Evolutionary conservation across 345 rosid genomes (phyloP), one percentile per base, ranked within the genome.

Genomic region (Bruguiera parviflora): DNA sequence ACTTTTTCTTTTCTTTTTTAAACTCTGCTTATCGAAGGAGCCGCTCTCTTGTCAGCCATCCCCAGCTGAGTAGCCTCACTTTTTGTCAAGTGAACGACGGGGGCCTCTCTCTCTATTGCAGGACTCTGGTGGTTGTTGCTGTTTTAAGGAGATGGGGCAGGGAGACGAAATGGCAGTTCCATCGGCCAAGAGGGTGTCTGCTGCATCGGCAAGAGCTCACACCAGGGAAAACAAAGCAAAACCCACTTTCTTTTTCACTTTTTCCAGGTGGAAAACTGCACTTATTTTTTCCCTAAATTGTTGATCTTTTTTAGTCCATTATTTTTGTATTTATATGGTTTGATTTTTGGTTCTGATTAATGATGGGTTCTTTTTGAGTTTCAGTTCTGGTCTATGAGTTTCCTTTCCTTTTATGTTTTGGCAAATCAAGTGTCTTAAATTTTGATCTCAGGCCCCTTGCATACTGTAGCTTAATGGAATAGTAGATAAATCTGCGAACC

Each of bases 181-280:
- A 16, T 70, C 63, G 20, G 28, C 20, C 55, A 63, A 60, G 61
- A 69, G 70, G 32, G 69, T 63, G 16, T 71, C 65, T 47, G 72
- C 66, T 79, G 46, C 71, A 61, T 68, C 79, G 56, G 77, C 82
- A 7, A 75, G 72, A 70, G 60, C 76, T 75, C 72, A 73, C 65
- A 77, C 76, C 62, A 64, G 70, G 60, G 27, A 53, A 52, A 72
- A 20, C 53, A 59, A 28, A 70, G 61, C 64, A 29, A 65, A 15
- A 65, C 16, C 58, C 70, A 68, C 20, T 74, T 74, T 65, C 67
- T 9, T 67, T 63, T 32, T 27, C 58, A 58, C 49, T 63, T 64
- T 68, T 65, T 66, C 32, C 66, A 43, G 78, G 86, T 75, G 63
- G 35, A 76, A 51, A 51, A 53, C 46, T 64, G 29, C 22, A 24